A percentile compares a stretch with the other conserved stretches of the same genome.
These are phyloP conservation scores for Ophiostoma australiae DNA, from an alignment of 2,329 filamentous ascomycete species.

Conservation along the genomic window DNA sequence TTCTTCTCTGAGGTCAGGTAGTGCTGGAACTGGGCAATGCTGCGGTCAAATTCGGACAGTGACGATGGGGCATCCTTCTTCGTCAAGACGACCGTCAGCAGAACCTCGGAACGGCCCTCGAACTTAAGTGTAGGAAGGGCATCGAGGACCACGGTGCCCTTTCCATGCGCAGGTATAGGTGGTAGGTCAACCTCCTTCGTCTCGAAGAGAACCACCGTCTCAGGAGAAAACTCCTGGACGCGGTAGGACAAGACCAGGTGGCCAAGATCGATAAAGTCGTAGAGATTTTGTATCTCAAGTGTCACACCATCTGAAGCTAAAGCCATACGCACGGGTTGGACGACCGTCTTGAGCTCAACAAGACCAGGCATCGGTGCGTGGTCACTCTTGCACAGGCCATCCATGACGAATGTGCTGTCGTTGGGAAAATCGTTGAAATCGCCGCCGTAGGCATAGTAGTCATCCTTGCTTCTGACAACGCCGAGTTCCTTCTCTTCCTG, in stretches of 20 bases:
- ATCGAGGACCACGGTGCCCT: constrained; percentile 33
- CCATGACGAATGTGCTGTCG: constrained; percentile 59
- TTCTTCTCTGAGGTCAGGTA: constrained; percentile 35
- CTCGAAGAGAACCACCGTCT: constrained; percentile 30
- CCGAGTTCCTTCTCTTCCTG: constrained; percentile 35
- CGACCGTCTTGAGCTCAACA: constrained; percentile 53
- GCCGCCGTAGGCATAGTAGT: constrained; percentile 56
- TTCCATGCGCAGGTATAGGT: constrained; percentile 38
- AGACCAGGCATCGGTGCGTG: constrained; percentile 54
- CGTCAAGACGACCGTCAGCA: constrained; percentile 18
- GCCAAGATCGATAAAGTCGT: constrained; percentile 45
- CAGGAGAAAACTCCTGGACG: constrained; percentile 34
- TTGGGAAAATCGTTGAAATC: constrained; percentile 59
- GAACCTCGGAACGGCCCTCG: constrained; percentile 13
- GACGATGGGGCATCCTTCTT: constrained; percentile 29
- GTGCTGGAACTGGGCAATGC: constrained; percentile 49
- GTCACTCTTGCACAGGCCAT: constrained; percentile 50
- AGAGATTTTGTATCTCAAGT: constrained; percentile 42
- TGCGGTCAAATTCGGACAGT: background rate
- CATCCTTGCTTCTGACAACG: background rate
- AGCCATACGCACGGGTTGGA: constrained; percentile 48
- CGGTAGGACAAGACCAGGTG: constrained; percentile 43
- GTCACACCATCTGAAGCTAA: constrained; percentile 32
- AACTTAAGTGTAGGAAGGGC: constrained; percentile 42
- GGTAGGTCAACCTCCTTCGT: constrained; percentile 41